These are phyloP conservation scores for Naganishia antarctica DNA, from an alignment of 768 basidiomycete species.

Conservation along the genomic window DNA sequence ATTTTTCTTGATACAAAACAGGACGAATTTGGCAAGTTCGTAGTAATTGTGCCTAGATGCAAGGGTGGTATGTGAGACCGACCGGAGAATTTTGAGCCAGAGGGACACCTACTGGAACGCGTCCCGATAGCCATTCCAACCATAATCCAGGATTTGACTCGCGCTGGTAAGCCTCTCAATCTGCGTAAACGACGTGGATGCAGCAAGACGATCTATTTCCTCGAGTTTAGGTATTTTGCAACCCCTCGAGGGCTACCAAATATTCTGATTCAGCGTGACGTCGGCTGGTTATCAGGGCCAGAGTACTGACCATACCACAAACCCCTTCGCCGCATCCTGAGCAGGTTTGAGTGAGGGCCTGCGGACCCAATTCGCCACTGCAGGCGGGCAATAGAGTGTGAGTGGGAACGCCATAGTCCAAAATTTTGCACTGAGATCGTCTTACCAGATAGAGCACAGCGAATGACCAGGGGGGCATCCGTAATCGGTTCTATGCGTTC, in stretches of 20 bases:
- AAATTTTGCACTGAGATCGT: background rate
- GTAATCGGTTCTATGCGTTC: constrained; percentile 16
- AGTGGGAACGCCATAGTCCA: background rate
- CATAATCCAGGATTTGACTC: background rate
- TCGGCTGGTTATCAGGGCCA: background rate
- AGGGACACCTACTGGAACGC: background rate
- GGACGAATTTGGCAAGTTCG: constrained; percentile 15
- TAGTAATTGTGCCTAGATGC: constrained; percentile 12
- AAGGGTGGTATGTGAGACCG: no score
- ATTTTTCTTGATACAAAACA: constrained; percentile 15
- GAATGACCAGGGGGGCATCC: constrained; percentile 21
- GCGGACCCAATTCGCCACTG: constrained; percentile 15
- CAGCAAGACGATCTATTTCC: constrained; percentile 18
- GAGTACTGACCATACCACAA: constrained; percentile 23
- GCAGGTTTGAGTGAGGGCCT: constrained; percentile 17
- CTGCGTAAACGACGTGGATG: constrained; percentile 14
- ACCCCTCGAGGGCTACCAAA: constrained; percentile 9
- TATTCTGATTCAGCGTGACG: background rate
- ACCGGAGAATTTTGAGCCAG: no score
- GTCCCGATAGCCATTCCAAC: constrained; percentile 6
- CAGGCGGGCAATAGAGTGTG: background rate
- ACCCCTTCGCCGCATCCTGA: constrained; percentile 21
- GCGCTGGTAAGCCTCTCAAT: constrained; percentile 2
- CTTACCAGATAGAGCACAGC: constrained; percentile 24
- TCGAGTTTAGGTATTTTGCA: constrained; percentile 23